Percentiles rank a stretch among this genome's conserved stretches.
These are phyloP conservation scores for Pyricularia pennisetigena DNA, from an alignment of 2,329 filamentous ascomycete species.

Conservation along the genomic window DNA sequence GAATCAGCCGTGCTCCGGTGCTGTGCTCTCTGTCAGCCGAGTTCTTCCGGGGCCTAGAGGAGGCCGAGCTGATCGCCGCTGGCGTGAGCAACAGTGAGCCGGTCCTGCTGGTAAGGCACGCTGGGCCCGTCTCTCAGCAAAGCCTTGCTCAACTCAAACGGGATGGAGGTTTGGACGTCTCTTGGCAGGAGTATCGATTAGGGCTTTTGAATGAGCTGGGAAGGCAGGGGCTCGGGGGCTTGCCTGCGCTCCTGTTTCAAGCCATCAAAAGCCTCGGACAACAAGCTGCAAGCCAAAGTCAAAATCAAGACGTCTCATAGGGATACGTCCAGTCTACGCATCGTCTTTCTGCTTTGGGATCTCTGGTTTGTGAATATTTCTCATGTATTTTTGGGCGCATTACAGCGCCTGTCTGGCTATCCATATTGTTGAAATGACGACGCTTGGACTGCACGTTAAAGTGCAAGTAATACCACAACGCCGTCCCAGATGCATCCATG, in stretches of 20 bases:
- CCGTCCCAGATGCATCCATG: background rate
- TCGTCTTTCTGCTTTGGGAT: background rate
- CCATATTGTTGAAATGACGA: background rate
- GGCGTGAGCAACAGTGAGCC: slow-evolving; percentile 12
- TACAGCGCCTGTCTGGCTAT: background rate
- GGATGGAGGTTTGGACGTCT: slow-evolving; percentile 54
- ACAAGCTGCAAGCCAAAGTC: background rate
- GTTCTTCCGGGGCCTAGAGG: slow-evolving; percentile 47
- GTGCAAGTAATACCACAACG: background rate
- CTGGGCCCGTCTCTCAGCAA: slow-evolving; percentile 60
- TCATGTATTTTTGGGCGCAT: background rate
- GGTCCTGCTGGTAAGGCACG: slow-evolving; percentile 33
- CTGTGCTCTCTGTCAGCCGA: slow-evolving; percentile 45
- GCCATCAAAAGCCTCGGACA: slow-evolving; percentile 61
- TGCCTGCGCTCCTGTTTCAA: slow-evolving; percentile 65
- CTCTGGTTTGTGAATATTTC: background rate
- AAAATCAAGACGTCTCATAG: background rate
- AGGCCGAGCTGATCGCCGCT: slow-evolving; percentile 32
- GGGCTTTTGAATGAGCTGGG: slow-evolving; percentile 62
- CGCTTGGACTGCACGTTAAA: background rate
- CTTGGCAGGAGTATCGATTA: slow-evolving; percentile 67
- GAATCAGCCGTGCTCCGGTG: slow-evolving; percentile 35
- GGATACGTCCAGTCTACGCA: background rate
- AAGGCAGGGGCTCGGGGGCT: slow-evolving; percentile 50
- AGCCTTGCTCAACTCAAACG: slow-evolving; percentile 53